Evolutionary conservation across 495 filamentous ascomycete species (phyloP).

Genomic region (Xylaria cubensis): DNA sequence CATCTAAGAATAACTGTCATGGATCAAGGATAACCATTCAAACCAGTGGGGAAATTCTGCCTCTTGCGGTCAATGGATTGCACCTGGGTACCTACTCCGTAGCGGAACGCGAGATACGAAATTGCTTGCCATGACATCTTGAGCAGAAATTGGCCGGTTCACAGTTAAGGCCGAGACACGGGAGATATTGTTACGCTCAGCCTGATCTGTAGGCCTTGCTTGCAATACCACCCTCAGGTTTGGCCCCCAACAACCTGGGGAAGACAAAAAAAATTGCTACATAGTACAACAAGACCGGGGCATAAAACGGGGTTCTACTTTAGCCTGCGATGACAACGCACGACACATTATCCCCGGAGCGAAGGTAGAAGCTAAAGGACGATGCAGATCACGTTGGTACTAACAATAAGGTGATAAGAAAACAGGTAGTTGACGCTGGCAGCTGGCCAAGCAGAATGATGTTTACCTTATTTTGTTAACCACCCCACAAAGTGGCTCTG

Average conservation of each 20-base stretch:
- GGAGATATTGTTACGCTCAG: not conserved
- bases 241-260: constrained; percentile 5
- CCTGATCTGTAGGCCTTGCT: not conserved
- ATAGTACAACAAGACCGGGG: not conserved
- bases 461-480: not conserved
- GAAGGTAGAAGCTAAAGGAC: not conserved
- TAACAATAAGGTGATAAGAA: constrained; percentile 14
- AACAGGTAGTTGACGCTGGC: not conserved
- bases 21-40: not conserved
- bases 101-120: not conserved
- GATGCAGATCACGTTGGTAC: not conserved
- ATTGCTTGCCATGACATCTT: not conserved
- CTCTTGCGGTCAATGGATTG: not conserved
- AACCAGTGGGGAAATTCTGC: constrained; percentile 1
- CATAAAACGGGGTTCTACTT: not conserved
- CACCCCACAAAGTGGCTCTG: constrained; percentile 26
- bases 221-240: not conserved
- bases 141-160: not conserved
- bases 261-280: not conserved
- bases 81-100: not conserved
- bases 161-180: not conserved
- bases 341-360: not conserved
- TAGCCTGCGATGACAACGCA: constrained; percentile 19
- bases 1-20: not conserved
- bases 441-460: constrained; percentile 6